phyloP scores from a whole-genome alignment of 345 rosid species.

The Bretschneidera sinensis region DNA sequence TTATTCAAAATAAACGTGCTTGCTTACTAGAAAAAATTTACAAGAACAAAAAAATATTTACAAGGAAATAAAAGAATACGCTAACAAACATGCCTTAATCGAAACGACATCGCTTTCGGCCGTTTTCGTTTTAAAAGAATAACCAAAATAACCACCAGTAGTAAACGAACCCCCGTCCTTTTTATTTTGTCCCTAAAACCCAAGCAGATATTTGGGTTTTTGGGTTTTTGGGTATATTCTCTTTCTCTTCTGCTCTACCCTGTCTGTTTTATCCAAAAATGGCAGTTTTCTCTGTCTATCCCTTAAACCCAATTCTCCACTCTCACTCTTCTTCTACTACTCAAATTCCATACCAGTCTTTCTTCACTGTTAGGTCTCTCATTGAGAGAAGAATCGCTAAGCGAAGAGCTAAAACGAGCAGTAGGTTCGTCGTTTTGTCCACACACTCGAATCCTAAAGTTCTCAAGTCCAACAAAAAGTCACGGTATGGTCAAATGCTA shows the following conservation, averaged over 20 bases:
- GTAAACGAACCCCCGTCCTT: too few relatives aligned
- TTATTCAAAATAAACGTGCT: too few relatives aligned
- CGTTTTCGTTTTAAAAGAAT: too few relatives aligned
- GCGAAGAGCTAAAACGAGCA: constrained; percentile 13
- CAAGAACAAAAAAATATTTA: too few relatives aligned
- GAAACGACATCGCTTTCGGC: too few relatives aligned
- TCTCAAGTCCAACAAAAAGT: constrained; percentile 67
- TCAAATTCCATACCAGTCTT: constrained; percentile 16
- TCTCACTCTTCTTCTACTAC: constrained; percentile 9
- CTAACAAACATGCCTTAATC: too few relatives aligned
- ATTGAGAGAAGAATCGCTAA: constrained; percentile 9
- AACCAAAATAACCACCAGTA: too few relatives aligned
- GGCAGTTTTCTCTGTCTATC: constrained; percentile 40
- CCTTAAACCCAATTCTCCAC: constrained; percentile 23
- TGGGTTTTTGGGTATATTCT: constrained; percentile 53
- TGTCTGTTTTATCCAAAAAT: constrained; percentile 19
- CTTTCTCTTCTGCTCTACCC: constrained; percentile 12
- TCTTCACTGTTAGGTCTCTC: constrained; percentile 13
- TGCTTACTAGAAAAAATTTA: too few relatives aligned
- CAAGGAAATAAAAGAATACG: too few relatives aligned
- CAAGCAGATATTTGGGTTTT: constrained; percentile 9
- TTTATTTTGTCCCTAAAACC: too few relatives aligned
- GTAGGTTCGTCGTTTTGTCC: constrained; percentile 42
- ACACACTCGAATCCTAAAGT: constrained; percentile 76
- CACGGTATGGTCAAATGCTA: constrained; percentile 46